A percentile compares a stretch with the other conserved stretches of the same genome.
phyloP scores from a whole-genome alignment of 192 early-diverging fungal genomes.

The Coemansia sp. region DNA sequence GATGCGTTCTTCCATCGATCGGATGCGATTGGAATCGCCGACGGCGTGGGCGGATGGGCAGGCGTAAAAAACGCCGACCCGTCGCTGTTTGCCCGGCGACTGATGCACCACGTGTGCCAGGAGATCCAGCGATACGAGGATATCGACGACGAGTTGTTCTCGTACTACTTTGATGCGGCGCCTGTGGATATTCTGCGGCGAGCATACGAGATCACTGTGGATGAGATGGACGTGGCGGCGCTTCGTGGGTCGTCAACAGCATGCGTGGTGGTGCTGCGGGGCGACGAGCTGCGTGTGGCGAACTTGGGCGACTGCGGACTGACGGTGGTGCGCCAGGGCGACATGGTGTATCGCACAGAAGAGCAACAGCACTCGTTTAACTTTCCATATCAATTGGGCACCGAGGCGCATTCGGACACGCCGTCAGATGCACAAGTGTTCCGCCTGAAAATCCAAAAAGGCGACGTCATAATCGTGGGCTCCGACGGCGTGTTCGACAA shows the following conservation, averaged over 20 bases:
- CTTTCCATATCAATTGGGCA: conserved; percentile 95
- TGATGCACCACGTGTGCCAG: conserved; percentile 89
- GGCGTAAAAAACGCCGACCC: conserved; percentile 80
- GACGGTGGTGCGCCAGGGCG: conserved; percentile 80
- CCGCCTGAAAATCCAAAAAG: conserved; percentile 80
- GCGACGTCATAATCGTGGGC: conserved; percentile 90
- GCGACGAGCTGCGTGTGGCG: conserved; percentile 91
- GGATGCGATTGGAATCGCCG: conserved; percentile 89
- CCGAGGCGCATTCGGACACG: conserved; percentile 69
- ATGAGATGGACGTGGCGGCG: conserved; percentile 66
- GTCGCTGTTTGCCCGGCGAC: conserved; percentile 82
- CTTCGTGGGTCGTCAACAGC: conserved; percentile 92
- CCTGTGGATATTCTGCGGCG: conserved; percentile 80
- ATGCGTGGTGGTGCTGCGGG: conserved; percentile 78
- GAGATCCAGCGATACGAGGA: conserved; percentile 88
- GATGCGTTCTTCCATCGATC: conserved; percentile 88
- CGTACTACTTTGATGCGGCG: conserved; percentile 75
- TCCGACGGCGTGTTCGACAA: conserved; percentile 98
- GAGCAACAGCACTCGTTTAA: conserved; percentile 99
- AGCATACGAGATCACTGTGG: conserved; percentile 72
- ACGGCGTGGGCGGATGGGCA: conserved; percentile 95
- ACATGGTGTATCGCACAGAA: conserved; percentile 89
- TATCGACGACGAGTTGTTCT: conserved; percentile 72
- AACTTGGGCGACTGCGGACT: conserved; percentile 96
- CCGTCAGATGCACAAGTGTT: conserved; percentile 85